Base-by-base conservation (phyloP, 495 filamentous ascomycete genomes). In the Acidiella bohemica region DNA sequence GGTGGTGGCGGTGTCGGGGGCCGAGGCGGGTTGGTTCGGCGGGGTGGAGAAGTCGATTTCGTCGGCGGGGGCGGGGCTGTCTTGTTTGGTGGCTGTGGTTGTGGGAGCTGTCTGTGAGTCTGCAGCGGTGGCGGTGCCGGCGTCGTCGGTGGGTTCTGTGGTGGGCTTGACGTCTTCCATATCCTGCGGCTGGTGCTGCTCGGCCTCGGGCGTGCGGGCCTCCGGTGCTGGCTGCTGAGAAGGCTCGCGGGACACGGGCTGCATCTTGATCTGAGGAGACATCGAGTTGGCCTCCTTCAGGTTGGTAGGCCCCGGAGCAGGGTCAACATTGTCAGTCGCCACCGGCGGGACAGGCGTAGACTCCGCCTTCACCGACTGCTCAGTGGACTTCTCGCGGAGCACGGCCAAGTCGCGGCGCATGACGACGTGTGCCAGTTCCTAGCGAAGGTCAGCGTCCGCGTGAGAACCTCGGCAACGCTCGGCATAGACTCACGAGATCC, bases 361-460 rank as follows among this genome's bases (percentile, higher is more conserved):
- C 3, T 10, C 25, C 5, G 31, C 4, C 22, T 42, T 28, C 2
- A 34, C 26, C 8, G 16, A 16, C 19, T 38, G 10, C 4, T 12
- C 5, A 7, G 21, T 27, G 12, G 39, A 18, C 11, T 20, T 26
- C 14, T 50, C 42, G 11, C 47, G 35, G 13, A 20, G 32, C 0
- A 39, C 11, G 14, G 42, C 42, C 13, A 51, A 30, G 29, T 51
- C 47, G 6, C 47, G 37, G 9, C 47, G 47, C 47, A 51, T 46
- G 10, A 51, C 42, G n/a, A 19, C 6, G 24, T 41, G 20, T 16
- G 47, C 47, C 4, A 33, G 10, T 36, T 50, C 35, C 39, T 46
- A 14, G 2, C 11, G 6, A 5, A 4, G 3, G 26, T 30, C 17
- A 32, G 24, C 5, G 2, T 30, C 18, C 5, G 22, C 12, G 29